Evolutionary conservation across 768 basidiomycete genomes (phyloP).

Genomic region (Boletus sensibilis): DNA sequence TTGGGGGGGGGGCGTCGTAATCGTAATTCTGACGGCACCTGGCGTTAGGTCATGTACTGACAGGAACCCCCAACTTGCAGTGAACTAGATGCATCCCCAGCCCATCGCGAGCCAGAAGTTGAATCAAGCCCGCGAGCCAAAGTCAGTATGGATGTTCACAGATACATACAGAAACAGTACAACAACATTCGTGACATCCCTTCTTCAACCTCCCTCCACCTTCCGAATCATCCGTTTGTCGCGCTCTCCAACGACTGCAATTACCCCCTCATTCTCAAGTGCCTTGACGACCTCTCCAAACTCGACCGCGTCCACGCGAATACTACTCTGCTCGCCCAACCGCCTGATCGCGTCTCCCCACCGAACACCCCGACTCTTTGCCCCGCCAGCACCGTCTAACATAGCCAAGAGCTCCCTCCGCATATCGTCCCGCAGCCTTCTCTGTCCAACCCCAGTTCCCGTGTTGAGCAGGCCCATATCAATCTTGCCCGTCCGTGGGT

Average conservation of each 20-base stretch:
- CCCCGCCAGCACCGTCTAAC: conserved; percentile 50
- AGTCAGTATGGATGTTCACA: no score
- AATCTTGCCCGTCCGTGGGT: conserved; percentile 95
- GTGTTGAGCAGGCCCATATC: conserved; percentile 96
- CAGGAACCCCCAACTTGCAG: no score
- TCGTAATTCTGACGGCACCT: no score
- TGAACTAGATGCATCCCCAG: no score
- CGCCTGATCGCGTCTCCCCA: conserved; percentile 82
- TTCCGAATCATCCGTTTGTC: conserved; percentile 78
- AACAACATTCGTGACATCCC: background rate
- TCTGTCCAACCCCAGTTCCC: conserved; percentile 84
- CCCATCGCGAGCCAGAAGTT: no score
- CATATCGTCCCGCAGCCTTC: conserved; percentile 87
- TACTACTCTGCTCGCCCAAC: conserved; percentile 80
- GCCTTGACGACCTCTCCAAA: conserved; percentile 76
- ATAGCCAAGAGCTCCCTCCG: conserved; percentile 73
- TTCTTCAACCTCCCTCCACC: conserved; percentile 46
- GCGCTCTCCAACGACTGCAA: conserved; percentile 86
- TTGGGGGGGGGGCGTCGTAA: no score
- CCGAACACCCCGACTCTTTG: conserved; percentile 58
- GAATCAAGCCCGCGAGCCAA: no score
- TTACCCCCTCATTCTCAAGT: conserved; percentile 80
- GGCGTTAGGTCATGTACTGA: no score
- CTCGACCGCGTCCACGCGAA: conserved; percentile 76
- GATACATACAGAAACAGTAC: background rate